Evolutionary conservation across 2,329 filamentous ascomycete genomes (phyloP).

Genomic region (Aspergillus quadricinctus): DNA sequence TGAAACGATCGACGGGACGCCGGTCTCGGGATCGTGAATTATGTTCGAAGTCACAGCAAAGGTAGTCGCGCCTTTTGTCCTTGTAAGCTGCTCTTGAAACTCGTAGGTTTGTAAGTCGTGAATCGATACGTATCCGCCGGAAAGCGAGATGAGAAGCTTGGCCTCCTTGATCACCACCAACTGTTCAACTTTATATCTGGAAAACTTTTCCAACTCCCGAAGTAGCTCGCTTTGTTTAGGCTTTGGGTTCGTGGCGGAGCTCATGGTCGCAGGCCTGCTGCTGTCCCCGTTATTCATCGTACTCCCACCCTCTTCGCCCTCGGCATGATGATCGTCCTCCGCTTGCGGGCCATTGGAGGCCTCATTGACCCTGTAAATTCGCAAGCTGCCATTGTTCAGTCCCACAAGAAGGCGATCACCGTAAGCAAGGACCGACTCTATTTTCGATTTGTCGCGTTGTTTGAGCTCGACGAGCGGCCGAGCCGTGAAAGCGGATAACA

Average conservation of each 20-base stretch:
- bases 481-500: conserved; percentile 97
- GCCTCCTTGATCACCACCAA: conserved; percentile 94
- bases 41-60: conserved; percentile 97
- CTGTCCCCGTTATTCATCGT: conserved; percentile 12
- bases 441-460: conserved; percentile 91
- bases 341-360: conserved; percentile 34
- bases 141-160: conserved; percentile 83
- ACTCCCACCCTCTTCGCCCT: conserved; percentile 10
- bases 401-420: conserved; percentile 90
- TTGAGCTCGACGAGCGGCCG: conserved; percentile 95
- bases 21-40: conserved; percentile 78
- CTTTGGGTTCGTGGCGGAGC: conserved; percentile 14
- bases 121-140: conserved; percentile 82
- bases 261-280: conserved; percentile 4
- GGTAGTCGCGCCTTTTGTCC: conserved; percentile 80
- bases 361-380: conserved; percentile 89
- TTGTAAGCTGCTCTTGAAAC: conserved; percentile 71
- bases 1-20: conserved; percentile 89
- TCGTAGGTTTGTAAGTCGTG: conserved; percentile 85
- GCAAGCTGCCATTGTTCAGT: conserved; percentile 80
- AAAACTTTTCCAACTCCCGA: conserved; percentile 92
- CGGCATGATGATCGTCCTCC: conserved; percentile 24
- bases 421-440: conserved; percentile 91
- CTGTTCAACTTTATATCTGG: conserved; percentile 83
- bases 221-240: conserved; percentile 72